phyloP scores from a whole-genome alignment of 2,329 filamentous ascomycete species.

The Phyllosticta citriasiana region DNA sequence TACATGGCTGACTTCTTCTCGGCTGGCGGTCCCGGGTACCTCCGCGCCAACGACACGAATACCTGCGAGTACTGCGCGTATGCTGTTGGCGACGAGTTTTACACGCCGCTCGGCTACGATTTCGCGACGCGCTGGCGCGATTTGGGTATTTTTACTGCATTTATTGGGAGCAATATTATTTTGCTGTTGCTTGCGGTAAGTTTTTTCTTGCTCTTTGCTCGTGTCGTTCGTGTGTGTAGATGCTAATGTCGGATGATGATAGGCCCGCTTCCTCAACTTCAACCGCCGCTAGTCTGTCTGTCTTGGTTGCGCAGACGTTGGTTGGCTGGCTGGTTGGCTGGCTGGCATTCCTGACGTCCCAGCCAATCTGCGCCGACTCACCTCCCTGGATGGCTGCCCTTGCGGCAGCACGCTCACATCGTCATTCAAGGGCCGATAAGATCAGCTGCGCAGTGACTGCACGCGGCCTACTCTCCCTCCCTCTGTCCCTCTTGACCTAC shows the following conservation, averaged over 20 bases:
- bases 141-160: constrained; percentile 66
- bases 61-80: constrained; percentile 76
- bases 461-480: no score
- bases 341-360: not conserved
- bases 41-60: constrained; percentile 55
- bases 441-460: no score
- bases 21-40: constrained; percentile 59
- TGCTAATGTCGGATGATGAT: not conserved
- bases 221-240: no score
- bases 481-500: no score
- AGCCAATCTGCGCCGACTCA: not conserved
- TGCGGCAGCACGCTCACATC: not conserved
- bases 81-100: constrained; percentile 72
- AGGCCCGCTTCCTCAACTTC: constrained; percentile 9
- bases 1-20: constrained; percentile 68
- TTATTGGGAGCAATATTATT: constrained; percentile 67
- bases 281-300: constrained; percentile 3
- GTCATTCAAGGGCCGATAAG: no score
- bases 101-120: constrained; percentile 52
- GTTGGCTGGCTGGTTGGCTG: not conserved
- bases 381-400: not conserved
- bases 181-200: constrained; percentile 45
- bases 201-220: not conserved
- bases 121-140: constrained; percentile 71
- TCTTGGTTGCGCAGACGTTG: not conserved